Percentiles rank a stretch among this genome's conserved stretches.
Conservation (phyloP, 2,329 filamentous ascomycete species). For the Falciphora oryzae region DNA sequence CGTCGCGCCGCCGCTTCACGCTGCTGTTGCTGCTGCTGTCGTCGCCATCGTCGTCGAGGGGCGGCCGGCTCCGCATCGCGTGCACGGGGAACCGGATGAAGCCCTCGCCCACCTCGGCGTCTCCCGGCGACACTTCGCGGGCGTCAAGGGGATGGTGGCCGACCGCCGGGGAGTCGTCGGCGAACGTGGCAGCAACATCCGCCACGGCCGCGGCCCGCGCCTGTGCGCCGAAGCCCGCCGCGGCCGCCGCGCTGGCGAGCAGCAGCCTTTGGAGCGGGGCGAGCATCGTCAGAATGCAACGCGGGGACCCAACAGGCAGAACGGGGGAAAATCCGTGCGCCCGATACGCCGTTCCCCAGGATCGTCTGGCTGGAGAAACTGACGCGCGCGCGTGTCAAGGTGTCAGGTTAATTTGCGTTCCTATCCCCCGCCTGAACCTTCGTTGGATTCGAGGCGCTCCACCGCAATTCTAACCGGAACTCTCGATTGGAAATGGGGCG, state of each 20-base stretch:
- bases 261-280: conserved; percentile 1
- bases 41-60: not conserved
- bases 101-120: conserved; percentile 5
- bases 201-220: not conserved
- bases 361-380: too few relatives aligned
- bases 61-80: not conserved
- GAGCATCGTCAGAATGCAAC: not conserved
- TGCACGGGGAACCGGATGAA: conserved; percentile 8
- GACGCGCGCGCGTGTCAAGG: too few relatives aligned
- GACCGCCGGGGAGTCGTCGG: not conserved
- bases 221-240: not conserved
- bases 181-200: too few relatives aligned
- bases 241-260: not conserved
- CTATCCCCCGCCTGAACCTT: too few relatives aligned
- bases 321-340: too few relatives aligned
- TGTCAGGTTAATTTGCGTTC: too few relatives aligned
- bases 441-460: too few relatives aligned
- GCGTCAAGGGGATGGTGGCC: not conserved
- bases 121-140: not conserved
- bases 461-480: too few relatives aligned
- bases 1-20: not conserved
- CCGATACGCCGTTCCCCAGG: too few relatives aligned
- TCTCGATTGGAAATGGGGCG: too few relatives aligned
- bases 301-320: too few relatives aligned
- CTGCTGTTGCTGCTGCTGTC: not conserved